Base-by-base conservation (phyloP, 148 eudicot genomes). In the Cornus florida region DNA sequence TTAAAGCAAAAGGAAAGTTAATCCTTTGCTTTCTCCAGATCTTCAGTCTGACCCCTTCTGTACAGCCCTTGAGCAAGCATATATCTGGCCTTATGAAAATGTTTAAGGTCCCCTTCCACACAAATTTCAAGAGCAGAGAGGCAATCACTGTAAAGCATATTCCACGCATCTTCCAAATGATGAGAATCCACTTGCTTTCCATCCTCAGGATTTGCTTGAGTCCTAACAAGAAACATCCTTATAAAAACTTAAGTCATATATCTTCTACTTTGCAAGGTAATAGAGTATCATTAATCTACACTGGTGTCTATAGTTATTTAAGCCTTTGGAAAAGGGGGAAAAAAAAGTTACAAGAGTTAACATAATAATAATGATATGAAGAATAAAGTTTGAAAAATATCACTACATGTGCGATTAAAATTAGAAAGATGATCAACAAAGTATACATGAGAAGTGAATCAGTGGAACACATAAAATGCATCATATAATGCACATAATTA, bases 61-160 rank as follows among this genome's bases (percentile, higher is more conserved):
- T 96, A 92, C 67, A 87, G 79, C 69, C 97, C 98, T 91, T 88
- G 99, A 70, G 99, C 95, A 86, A 96, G 97, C 98, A 93, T 92
- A 83, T 93, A 92, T 83, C 99, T 87, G 71, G 99, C 99, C 88
- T 94, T 96, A 82, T 96, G 99, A 82, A 92, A 96, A 90, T 96
- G 99, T 75, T 96, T 96, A 67, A 96, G 91, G 84, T 96, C 99
- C 70, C 99, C 99, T 79, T 96, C 99, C 76, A 94, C 91, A 83
- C 99, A 96, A 59, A 77, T 86, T 80, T 87, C 90, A 74, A 96
- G 92, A 33, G 97, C 99, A 78, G 97, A 86, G 85, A 93, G 95
- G 85, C 98, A 96, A 84, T 96, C 99, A 70, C 75, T 88, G 80
- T 93, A 96, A 59, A 96, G 95, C 84, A 89, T 77, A 83, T 84